Percentiles rank a stretch among this genome's conserved stretches.
phyloP scores from a whole-genome alignment of 2,329 filamentous ascomycete species.

The Phialocephala sp. region DNA sequence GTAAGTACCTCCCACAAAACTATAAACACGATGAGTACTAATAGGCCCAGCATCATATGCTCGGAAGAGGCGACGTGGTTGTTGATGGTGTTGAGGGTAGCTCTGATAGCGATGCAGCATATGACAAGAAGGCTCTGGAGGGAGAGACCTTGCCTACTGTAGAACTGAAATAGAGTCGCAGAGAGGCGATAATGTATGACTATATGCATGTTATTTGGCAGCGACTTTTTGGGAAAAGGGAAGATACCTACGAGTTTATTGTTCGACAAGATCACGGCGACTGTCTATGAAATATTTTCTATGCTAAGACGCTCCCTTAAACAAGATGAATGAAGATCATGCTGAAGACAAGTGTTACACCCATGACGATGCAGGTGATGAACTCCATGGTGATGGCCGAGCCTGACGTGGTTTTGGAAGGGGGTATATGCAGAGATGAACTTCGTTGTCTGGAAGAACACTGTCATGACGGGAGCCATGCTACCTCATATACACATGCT shows the following conservation, averaged over 20 bases:
- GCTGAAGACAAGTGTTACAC: conserved; percentile 28
- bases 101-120: conserved; percentile 27
- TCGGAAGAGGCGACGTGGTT: conserved; percentile 35
- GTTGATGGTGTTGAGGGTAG: conserved; percentile 35
- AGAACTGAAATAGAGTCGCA: conserved; percentile 19
- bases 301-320: conserved; percentile 8
- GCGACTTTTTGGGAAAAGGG: too few relatives aligned
- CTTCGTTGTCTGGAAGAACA: background rate
- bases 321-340: conserved; percentile 32
- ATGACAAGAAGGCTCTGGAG: conserved; percentile 33
- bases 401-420: background rate
- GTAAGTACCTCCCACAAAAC: conserved; percentile 26
- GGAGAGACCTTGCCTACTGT: conserved; percentile 15
- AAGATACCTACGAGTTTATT: too few relatives aligned
- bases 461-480: background rate
- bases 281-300: background rate
- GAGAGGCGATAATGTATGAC: background rate
- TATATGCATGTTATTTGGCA: background rate
- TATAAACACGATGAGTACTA: conserved; percentile 21
- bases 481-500: background rate
- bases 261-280: background rate
- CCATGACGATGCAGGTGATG: conserved; percentile 30
- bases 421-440: background rate
- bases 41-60: conserved; percentile 39
- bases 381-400: conserved; percentile 22